Percentiles rank a stretch among this genome's conserved stretches.
Conservation (phyloP, 345 rosid species). For the Carallia pectinifolia region DNA sequence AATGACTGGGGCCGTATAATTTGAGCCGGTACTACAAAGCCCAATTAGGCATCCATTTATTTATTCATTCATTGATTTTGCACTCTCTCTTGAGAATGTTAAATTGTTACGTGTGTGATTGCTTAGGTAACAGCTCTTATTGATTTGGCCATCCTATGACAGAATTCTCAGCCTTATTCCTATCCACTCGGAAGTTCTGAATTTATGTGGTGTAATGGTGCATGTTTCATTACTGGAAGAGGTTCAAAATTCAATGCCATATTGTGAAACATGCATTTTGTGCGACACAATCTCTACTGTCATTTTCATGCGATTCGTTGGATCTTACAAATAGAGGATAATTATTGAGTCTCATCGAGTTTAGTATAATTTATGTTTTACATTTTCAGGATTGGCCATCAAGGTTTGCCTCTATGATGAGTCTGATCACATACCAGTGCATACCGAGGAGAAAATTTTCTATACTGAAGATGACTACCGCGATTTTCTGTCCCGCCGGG, state of each 20-base stretch:
- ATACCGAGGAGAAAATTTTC: conserved; percentile 80
- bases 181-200: too few species aligned
- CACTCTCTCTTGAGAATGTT: too few species aligned
- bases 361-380: not conserved
- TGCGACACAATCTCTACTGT: too few species aligned
- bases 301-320: too few species aligned
- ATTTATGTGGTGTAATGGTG: too few species aligned
- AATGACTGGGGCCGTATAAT: too few species aligned
- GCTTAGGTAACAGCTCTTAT: not conserved
- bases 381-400: conserved; percentile 63
- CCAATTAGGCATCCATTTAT: too few species aligned
- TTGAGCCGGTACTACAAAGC: too few species aligned
- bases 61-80: too few species aligned
- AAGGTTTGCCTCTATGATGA: conserved; percentile 84
- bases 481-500: conserved; percentile 61
- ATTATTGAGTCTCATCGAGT: conserved; percentile 46
- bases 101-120: too few species aligned
- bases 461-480: conserved; percentile 92
- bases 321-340: conserved; percentile 43
- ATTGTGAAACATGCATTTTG: not conserved
- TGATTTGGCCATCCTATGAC: not conserved
- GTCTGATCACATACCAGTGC: conserved; percentile 78
- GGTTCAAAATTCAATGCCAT: not conserved
- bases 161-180: not conserved
- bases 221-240: not conserved